These are phyloP conservation scores for Aspergillus thermomutatus DNA, from an alignment of 2,329 filamentous ascomycete genomes.

Conservation along the genomic window DNA sequence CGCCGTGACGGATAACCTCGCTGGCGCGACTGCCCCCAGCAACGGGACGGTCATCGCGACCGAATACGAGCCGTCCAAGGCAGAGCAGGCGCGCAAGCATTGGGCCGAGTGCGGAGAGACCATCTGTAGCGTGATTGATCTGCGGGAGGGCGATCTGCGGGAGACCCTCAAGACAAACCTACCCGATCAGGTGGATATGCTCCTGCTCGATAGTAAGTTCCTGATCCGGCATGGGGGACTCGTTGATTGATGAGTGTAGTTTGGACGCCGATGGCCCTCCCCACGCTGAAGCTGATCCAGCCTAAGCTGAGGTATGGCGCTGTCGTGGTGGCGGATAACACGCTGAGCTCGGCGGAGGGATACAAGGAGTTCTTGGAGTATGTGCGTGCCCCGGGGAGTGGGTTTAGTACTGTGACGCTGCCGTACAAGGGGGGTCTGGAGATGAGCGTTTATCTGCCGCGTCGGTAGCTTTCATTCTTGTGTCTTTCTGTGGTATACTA, in stretches of 20 bases:
- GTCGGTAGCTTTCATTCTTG: background rate
- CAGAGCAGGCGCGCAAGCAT: conserved; percentile 48
- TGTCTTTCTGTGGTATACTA: no score
- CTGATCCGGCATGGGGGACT: no score
- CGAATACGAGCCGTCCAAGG: conserved; percentile 57
- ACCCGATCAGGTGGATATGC: conserved; percentile 49
- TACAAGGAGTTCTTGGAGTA: conserved; percentile 50
- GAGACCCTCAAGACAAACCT: conserved; percentile 54
- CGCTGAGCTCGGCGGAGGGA: conserved; percentile 32
- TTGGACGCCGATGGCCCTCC: conserved; percentile 54
- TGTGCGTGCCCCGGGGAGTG: conserved; percentile 45
- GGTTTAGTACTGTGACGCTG: conserved; percentile 50
- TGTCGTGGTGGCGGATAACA: conserved; percentile 51
- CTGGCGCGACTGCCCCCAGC: background rate
- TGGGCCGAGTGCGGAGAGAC: conserved; percentile 52
- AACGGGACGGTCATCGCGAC: conserved; percentile 55
- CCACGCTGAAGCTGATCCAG: conserved; percentile 49
- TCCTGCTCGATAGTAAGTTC: conserved; percentile 61
- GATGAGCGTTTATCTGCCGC: conserved; percentile 37
- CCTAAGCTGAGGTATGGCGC: conserved; percentile 47
- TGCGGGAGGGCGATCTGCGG: conserved; percentile 56
- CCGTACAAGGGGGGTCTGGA: conserved; percentile 50
- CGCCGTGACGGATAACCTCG: conserved; percentile 51
- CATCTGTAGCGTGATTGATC: conserved; percentile 51
- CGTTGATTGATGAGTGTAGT: conserved; percentile 39